Base-by-base conservation (phyloP, 1,284 basidiomycete species). In the Malassezia sympodialis region DNA sequence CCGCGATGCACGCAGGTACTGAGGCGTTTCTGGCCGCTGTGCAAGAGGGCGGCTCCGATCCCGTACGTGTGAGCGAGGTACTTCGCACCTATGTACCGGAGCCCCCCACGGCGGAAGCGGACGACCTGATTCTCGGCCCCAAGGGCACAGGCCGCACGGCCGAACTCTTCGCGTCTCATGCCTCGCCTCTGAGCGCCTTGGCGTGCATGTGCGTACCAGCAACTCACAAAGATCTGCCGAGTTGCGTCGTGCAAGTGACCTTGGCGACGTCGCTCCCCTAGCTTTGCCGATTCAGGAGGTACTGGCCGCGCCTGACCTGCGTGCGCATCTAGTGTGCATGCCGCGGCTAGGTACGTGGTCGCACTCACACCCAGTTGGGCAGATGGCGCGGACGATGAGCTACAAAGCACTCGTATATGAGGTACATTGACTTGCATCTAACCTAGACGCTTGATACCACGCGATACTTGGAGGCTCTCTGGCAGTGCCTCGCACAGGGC, bases 121-220 rank as follows among this genome's bases (percentile, higher is more conserved):
- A 49, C 27, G 32, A 49, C 5, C 31, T 32, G n/a, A 21, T 49
- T 26, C 12, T 49, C 10, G 46, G 46, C 21, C 46, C 46, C 14
- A 31, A 49, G 39, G 23, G 46, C 46, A 39, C 46, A 27, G 46
- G 46, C 12, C 46, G 46, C 21, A 49, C 46, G 23, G 46, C 35
- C 19, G 46, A 49, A n/a, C 35, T 49, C 10, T 39, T 49, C 23
- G 19, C 34, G 21, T 23, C 19, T 2, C 27, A 32, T 49, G 34
- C 46, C 10, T 26, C 46, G 8, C 46, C 46, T 7, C 24, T 49
- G 17, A 28, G 21, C 30, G 17, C 46, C 21, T 24, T 49, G 14
- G 32, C 34, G 8, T 49, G 46, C 32, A 24, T 49, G 44, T 46
- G 24, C 27, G 44, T 46, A 5, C n/a, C 11, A 3, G 4, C 3